Percentiles rank a stretch among this genome's conserved stretches.
These are phyloP conservation scores for Candida coquimbonensis DNA, from an alignment of 805 yeast genomes.

Conservation along the genomic window DNA sequence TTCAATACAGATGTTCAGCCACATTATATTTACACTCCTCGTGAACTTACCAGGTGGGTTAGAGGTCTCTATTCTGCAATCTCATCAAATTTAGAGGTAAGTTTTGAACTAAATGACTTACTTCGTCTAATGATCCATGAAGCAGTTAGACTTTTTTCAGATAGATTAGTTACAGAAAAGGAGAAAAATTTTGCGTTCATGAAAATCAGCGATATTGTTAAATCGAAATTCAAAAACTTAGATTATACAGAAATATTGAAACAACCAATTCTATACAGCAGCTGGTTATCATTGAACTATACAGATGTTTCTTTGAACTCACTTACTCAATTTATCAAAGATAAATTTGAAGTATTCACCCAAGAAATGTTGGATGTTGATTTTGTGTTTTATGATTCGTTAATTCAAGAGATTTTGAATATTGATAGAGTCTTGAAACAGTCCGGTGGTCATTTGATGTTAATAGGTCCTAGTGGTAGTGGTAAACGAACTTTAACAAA, in stretches of 20 bases:
- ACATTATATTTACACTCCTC: conserved; percentile 78
- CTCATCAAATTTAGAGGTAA: conserved; percentile 22
- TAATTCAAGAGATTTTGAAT: conserved; percentile 67
- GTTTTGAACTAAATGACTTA: conserved; percentile 35
- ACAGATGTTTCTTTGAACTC: conserved; percentile 43
- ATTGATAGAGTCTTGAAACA: conserved; percentile 79
- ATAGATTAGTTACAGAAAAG: conserved; percentile 44
- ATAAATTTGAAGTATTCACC: conserved; percentile 60
- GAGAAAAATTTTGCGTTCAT: conserved; percentile 47
- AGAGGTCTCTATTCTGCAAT: conserved; percentile 60
- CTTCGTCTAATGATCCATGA: conserved; percentile 76
- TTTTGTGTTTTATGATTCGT: conserved; percentile 58
- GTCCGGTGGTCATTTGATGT: conserved; percentile 83
- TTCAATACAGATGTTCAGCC: conserved; percentile 35
- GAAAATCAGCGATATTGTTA: conserved; percentile 28
- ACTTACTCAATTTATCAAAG: conserved; percentile 47
- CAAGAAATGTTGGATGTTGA: conserved; percentile 69
- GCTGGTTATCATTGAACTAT: conserved; percentile 67
- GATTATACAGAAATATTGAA: conserved; percentile 29
- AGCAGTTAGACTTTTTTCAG: conserved; percentile 69
- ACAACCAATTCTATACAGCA: conserved; percentile 58
- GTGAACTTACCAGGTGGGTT: conserved; percentile 86
- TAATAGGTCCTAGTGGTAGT: conserved; percentile 76
- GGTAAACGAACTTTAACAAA: conserved; percentile 72
- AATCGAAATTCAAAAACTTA: conserved; percentile 38